These are phyloP conservation scores for Gossypium anomalum DNA, from an alignment of 345 rosid species.

Conservation along the genomic window DNA sequence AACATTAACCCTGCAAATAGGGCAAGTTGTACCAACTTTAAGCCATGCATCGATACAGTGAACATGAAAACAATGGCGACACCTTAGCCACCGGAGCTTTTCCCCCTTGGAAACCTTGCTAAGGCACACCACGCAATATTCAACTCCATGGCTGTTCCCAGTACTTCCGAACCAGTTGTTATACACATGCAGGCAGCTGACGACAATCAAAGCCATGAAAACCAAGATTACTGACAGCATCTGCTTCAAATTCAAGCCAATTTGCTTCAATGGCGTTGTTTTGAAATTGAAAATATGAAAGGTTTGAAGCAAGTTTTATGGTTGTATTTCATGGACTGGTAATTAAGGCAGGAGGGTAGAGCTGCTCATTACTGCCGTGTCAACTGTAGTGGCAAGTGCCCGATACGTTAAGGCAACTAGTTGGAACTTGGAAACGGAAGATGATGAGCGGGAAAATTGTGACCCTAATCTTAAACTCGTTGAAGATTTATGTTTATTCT, in stretches of 20 bases:
- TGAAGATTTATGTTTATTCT: slow-evolving; percentile 4
- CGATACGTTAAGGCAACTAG: background rate
- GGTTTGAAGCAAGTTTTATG: background rate
- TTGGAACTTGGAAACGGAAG: background rate
- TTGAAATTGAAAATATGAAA: background rate
- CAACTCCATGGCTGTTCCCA: background rate
- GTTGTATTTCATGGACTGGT: background rate
- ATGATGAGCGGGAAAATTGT: background rate
- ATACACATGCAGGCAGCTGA: background rate
- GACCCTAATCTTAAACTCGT: background rate
- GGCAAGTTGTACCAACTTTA: slow-evolving; percentile 14
- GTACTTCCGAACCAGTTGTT: background rate
- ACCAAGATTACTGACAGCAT: background rate
- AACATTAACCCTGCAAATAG: slow-evolving; percentile 21
- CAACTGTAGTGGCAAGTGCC: background rate
- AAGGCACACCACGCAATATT: slow-evolving; percentile 22
- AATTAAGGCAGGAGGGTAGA: background rate
- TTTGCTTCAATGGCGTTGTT: no score
- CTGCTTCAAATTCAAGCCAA: no score
- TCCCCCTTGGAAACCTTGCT: slow-evolving; percentile 13
- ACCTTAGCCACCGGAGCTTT: slow-evolving; percentile 12
- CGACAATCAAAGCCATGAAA: background rate
- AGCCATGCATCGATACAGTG: slow-evolving; percentile 30
- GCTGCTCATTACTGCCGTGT: background rate
- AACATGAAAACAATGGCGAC: slow-evolving; percentile 30